These are phyloP conservation scores for Ganoderma boninense DNA, from an alignment of 1,284 basidiomycete species.

Conservation along the genomic window DNA sequence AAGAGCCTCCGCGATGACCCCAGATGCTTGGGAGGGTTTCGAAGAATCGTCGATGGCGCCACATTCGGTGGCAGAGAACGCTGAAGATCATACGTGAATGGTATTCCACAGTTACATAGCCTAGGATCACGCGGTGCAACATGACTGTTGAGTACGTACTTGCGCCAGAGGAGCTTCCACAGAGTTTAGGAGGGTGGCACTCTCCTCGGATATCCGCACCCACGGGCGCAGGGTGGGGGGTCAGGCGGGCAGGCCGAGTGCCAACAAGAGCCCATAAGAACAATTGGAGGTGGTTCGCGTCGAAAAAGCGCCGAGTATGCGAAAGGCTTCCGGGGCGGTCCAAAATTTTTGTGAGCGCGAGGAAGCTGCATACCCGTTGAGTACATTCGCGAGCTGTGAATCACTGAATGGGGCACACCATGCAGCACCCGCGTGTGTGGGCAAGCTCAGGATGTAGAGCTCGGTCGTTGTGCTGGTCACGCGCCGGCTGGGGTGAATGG, in stretches of 20 bases:
- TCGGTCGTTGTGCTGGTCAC: conserved; percentile 5
- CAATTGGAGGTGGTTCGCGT: conserved; percentile 19
- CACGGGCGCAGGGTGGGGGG: conserved; percentile 6
- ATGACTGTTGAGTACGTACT: conserved; percentile 22
- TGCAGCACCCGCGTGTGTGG: background rate
- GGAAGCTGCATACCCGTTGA: conserved; percentile 10
- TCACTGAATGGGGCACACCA: background rate
- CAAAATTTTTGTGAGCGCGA: conserved; percentile 8
- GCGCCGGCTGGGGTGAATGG: background rate
- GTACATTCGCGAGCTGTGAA: background rate
- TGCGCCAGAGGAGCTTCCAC: conserved; percentile 12
- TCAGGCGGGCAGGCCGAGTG: conserved; percentile 10
- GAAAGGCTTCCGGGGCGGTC: conserved; percentile 14
- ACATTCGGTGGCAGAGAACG: conserved; percentile 26
- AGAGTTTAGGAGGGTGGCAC: conserved; percentile 12
- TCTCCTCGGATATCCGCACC: background rate
- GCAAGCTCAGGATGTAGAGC: background rate
- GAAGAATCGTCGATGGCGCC: conserved; percentile 9
- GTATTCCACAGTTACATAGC: conserved; percentile 20
- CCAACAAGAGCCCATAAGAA: conserved; percentile 21
- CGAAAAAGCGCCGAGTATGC: conserved; percentile 21
- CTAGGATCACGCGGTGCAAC: conserved; percentile 19
- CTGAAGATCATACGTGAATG: conserved; percentile 30
- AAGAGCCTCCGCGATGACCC: background rate
- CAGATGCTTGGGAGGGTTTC: conserved; percentile 11